Evolutionary conservation across 192 early-diverging fungal genomes (phyloP).

Genomic region (Globomyces pollinis-pini): DNA sequence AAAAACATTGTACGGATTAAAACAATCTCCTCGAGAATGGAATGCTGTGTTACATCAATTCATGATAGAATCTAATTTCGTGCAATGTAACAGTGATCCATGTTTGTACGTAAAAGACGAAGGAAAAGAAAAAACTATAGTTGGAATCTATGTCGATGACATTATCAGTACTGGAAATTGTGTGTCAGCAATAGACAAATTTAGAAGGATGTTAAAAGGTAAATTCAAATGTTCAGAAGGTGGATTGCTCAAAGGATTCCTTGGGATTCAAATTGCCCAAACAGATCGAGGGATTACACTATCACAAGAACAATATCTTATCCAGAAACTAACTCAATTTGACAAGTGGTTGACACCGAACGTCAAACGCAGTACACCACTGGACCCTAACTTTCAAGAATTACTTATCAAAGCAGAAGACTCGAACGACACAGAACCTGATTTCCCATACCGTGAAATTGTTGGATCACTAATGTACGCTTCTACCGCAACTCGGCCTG

Average conservation of each 20-base stretch:
- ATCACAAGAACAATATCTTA: conserved; percentile 4
- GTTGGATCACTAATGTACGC: conserved; percentile 19
- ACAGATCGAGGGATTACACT: neutral
- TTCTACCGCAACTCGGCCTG: conserved; percentile 18
- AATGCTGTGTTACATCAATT: neutral
- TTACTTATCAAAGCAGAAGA: neutral
- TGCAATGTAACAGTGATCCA: neutral
- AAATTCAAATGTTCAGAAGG: neutral
- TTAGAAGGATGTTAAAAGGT: neutral
- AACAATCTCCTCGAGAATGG: conserved; percentile 17
- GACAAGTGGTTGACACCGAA: neutral
- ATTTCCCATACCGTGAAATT: conserved; percentile 11
- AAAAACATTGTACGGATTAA: conserved; percentile 19
- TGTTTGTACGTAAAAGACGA: conserved; percentile 10
- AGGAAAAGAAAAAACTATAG: neutral
- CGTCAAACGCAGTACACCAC: neutral
- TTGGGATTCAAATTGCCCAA: neutral
- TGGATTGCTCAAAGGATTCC: neutral
- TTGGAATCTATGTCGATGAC: conserved; percentile 36
- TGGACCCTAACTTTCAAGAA: neutral
- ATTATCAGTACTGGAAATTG: conserved; percentile 11
- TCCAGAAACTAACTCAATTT: neutral
- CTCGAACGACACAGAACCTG: neutral
- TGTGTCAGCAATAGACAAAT: neutral
- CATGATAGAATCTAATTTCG: neutral